Base-by-base conservation (phyloP, 257 asterid genomes). In the Fraxinus anomala region DNA sequence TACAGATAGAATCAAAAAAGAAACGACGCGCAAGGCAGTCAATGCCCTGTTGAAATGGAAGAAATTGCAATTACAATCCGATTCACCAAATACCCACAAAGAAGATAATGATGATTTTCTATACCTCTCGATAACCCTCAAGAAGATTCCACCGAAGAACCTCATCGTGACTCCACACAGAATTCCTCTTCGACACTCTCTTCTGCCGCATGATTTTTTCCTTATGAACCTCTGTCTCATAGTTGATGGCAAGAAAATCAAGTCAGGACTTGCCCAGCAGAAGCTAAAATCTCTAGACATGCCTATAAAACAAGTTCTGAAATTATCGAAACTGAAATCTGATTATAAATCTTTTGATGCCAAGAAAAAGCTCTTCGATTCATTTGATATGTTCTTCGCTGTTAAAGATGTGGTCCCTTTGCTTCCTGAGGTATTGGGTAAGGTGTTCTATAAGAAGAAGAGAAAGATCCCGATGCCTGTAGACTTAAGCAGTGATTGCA, bases 11-110 rank as follows among this genome's bases (percentile, higher is more conserved):
- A 70, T 89, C 65, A 68, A 78, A 51, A 80, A 80, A 44, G 82
- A 73, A 0, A 19, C 68, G 14, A 88, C 89, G n/a, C 82, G 80
- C 21, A 91, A 87, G 73, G 83, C 96, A 17, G 90, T 86, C 23
- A 89, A 81, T 2, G 96, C 97, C 21, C 98, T 94, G 61, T 92
- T 92, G 84, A 88, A 90, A 67, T 90, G 96, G 97, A 88, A 83
- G 81, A 86, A 83, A 42, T 80, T 81, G 9, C 85, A 77, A 65
- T 76, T 78, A 39, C 79, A 78, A 70, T 1, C 82, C 42, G 63
- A 77, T 31, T 54, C 44, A 74, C n/a, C 76, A 61, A n/a, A 75
- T 56, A 13, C 71, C 63, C 30, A n/a, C 5, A 83, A 85, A 24
- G 73, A 54, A 37, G 88, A 85, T 28, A 77, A 31, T n/a, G 94